phyloP scores from a whole-genome alignment of 305 asterid species.

The Solanum aculeatissimum region DNA sequence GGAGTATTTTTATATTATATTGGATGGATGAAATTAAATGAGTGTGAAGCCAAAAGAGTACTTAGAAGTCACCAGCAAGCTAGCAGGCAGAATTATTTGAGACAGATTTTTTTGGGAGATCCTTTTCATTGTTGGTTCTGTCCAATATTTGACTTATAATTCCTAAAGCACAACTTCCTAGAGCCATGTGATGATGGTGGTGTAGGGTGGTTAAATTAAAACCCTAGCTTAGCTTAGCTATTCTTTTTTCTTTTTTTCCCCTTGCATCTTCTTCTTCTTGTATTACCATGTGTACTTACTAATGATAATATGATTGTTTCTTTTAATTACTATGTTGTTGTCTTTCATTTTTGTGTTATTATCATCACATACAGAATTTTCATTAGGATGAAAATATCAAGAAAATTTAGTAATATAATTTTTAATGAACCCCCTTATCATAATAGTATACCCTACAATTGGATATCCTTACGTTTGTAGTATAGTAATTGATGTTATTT shows the following conservation, averaged over 20 bases:
- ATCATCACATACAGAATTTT: neutral
- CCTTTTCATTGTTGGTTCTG: conserved; percentile 11
- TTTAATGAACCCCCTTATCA: neutral
- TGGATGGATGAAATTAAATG: neutral
- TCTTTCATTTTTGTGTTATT: conserved; percentile 5
- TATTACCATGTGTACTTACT: neutral
- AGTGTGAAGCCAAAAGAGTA: conserved; percentile 4
- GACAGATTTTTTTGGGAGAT: conserved; percentile 11
- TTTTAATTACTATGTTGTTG: neutral
- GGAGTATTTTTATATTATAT: neutral
- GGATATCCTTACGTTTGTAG: neutral
- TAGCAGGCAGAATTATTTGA: conserved; percentile 19
- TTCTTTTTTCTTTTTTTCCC: neutral
- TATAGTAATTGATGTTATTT: neutral
- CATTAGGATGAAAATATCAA: neutral
- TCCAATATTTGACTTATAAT: neutral
- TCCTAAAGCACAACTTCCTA: conserved; percentile 13
- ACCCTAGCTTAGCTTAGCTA: neutral
- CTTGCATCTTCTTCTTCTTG: neutral
- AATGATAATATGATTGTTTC: neutral
- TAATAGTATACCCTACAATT: neutral
- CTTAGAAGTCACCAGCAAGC: neutral
- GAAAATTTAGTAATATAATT: neutral
- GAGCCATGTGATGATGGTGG: conserved; percentile 4
- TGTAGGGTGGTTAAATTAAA: neutral